These are phyloP conservation scores for Bryum argenteum DNA, from an alignment of 225 moss, liverwort and hornwort genomes.

Conservation along the genomic window DNA sequence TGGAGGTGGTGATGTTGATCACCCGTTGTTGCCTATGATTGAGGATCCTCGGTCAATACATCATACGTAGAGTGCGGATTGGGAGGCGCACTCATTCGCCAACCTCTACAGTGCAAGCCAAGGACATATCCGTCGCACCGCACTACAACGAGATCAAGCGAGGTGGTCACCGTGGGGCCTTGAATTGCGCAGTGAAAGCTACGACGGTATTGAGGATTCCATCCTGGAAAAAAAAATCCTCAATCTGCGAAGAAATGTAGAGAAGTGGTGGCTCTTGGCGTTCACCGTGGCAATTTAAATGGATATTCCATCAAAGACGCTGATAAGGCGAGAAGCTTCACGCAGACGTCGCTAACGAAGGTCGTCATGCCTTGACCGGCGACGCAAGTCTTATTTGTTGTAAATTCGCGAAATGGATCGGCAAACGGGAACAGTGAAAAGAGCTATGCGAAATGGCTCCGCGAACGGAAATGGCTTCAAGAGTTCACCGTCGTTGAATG, in stretches of 20 bases:
- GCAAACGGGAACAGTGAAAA: slow-evolving; percentile 33
- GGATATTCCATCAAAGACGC: slow-evolving; percentile 32
- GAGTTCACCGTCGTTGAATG: slow-evolving; percentile 29
- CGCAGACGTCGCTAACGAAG: slow-evolving; percentile 28
- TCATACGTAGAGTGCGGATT: slow-evolving; percentile 37
- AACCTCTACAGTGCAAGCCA: slow-evolving; percentile 36
- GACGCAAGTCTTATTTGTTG: slow-evolving; percentile 28
- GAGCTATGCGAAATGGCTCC: slow-evolving; percentile 34
- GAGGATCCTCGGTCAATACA: slow-evolving; percentile 21
- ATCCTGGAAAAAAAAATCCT: slow-evolving; percentile 25
- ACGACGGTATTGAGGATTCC: slow-evolving; percentile 46
- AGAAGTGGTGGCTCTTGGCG: slow-evolving; percentile 31
- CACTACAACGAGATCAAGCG: slow-evolving; percentile 26
- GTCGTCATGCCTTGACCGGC: slow-evolving; percentile 25
- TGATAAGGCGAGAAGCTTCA: slow-evolving; percentile 31
- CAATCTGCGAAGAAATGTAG: slow-evolving; percentile 16
- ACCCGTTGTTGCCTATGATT: too few species aligned
- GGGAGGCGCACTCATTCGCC: slow-evolving; percentile 32
- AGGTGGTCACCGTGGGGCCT: slow-evolving; percentile 43
- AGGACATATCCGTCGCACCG: slow-evolving; percentile 28
- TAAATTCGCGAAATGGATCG: slow-evolving; percentile 36
- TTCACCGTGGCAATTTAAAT: slow-evolving; percentile 36
- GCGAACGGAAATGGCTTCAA: slow-evolving; percentile 27
- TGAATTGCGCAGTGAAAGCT: slow-evolving; percentile 47
- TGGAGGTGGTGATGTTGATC: too few species aligned